These are phyloP conservation scores for Brassica cretica DNA, from an alignment of 345 rosid species.

Conservation along the genomic window DNA sequence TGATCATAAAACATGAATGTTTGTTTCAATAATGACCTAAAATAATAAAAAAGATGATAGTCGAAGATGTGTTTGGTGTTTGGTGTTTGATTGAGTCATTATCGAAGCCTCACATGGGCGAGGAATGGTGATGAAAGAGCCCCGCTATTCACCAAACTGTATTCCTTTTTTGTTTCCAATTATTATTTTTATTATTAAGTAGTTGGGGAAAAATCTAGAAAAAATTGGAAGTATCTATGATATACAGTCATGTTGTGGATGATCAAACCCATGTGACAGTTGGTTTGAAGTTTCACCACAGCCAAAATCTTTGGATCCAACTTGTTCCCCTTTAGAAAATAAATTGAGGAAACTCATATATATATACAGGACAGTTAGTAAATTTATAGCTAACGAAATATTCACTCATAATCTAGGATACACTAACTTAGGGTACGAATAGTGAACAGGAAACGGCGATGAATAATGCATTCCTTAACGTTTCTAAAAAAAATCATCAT, in stretches of 20 bases:
- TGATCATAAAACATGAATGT: constrained; percentile 12
- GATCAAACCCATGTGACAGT: constrained; percentile 49
- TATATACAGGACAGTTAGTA: background rate
- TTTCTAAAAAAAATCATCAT: too few relatives aligned
- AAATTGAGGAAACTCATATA: background rate
- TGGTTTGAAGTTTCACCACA: constrained; percentile 42
- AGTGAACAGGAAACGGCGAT: too few relatives aligned
- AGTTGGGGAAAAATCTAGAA: constrained; percentile 39
- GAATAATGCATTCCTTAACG: too few relatives aligned
- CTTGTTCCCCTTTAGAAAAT: constrained; percentile 10
- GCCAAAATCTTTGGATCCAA: constrained; percentile 38
- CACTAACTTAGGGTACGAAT: too few relatives aligned
- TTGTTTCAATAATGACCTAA: constrained; percentile 25
- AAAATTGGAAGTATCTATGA: constrained; percentile 41
- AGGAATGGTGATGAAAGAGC: constrained; percentile 57
- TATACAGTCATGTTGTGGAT: constrained; percentile 42
- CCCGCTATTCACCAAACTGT: constrained; percentile 42
- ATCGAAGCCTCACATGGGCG: constrained; percentile 55
- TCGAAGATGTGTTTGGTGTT: constrained; percentile 15
- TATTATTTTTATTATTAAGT: constrained; percentile 32
- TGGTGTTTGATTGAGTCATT: constrained; percentile 40
- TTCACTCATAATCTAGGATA: background rate
- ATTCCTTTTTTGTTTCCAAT: background rate
- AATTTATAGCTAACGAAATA: background rate
- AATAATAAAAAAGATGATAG: constrained; percentile 8